Evolutionary conservation across 805 yeast species (phyloP), one percentile per base, ranked within the genome.

Genomic region (Grigorovia humatica): DNA sequence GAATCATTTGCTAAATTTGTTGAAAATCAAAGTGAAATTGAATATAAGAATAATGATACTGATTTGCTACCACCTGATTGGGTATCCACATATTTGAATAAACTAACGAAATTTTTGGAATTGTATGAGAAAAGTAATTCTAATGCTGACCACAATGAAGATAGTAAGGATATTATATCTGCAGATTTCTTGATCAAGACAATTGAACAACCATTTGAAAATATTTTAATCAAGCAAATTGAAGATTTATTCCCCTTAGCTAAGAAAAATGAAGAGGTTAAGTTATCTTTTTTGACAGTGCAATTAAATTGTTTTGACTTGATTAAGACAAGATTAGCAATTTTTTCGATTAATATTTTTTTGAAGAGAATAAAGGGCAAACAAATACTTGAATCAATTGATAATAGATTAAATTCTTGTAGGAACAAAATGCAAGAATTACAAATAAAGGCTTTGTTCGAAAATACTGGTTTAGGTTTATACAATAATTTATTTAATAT

Each of bases 41-140:
- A 43, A 19, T 41, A 51, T 19, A 40, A 27, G 9, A n/a, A n/a
- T 42, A 13, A 8, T 13, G 62, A 71, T 49, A 75, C 75, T 30
- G 87, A 87, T 54, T 70, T 86, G 20, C 78, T 83, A 54, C 82
- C 95, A 4, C 96, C 97, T 0, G 95, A 86, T 54, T 90, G 95
- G 89, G 69, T 86, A 20, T 71, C 77, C 48, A 83, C 79, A n/a
- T 81, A 83, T 57, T 74, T 67, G 30, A 56, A 52, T 44, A 58
- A 60, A 46, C 27, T 84, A 47, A 70, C 79, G 0, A 83, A 80
- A 15, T 70, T 85, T 30, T 71, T 83, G 52, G 79, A 80, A 1
- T 66, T 87, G 1, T 74, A 85, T 54, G 81, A 79, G 29, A 63
- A 55, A 20, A 44, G 53, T 6, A 54, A 70, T 56, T 52, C 59